phyloP scores from a whole-genome alignment of 2,329 filamentous ascomycete genomes.

The Scedosporium aurantiacum region DNA sequence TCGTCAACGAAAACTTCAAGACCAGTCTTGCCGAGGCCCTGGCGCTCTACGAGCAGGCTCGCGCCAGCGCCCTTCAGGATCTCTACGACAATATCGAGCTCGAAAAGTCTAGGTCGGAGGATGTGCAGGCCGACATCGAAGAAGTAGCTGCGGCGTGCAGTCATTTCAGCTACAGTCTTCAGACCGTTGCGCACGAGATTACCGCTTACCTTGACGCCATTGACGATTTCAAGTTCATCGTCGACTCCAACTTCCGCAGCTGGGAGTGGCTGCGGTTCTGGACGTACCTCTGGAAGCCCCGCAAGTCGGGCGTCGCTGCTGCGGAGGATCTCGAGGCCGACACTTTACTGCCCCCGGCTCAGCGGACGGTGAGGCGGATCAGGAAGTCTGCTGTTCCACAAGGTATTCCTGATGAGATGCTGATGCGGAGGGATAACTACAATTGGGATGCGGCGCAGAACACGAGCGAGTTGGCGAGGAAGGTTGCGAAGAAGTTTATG shows the following conservation, averaged over 20 bases:
- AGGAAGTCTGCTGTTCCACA: slow-evolving; percentile 40
- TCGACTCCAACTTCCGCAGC: slow-evolving; percentile 48
- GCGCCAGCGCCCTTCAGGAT: slow-evolving; percentile 63
- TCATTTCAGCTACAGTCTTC: slow-evolving; percentile 85
- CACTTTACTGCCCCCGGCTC: slow-evolving; percentile 23
- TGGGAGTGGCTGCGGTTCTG: slow-evolving; percentile 89
- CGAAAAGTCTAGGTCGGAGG: slow-evolving; percentile 54
- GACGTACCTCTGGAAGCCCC: slow-evolving; percentile 25
- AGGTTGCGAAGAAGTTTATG: slow-evolving; percentile 34
- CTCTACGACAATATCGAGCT: slow-evolving; percentile 74
- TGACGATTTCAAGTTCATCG: slow-evolving; percentile 69
- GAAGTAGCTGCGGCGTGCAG: slow-evolving; percentile 97
- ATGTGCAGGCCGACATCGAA: slow-evolving; percentile 84
- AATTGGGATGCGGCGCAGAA: slow-evolving; percentile 45
- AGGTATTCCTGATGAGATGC: slow-evolving; percentile 44
- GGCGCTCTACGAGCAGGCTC: slow-evolving; percentile 63
- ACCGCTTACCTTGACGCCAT: slow-evolving; percentile 71
- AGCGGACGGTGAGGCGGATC: slow-evolving; percentile 2
- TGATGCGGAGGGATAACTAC: slow-evolving; percentile 39
- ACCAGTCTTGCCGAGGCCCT: slow-evolving; percentile 73
- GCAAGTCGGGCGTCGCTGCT: slow-evolving; percentile 12
- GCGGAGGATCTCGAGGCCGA: slow-evolving; percentile 31
- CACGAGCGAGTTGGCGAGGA: slow-evolving; percentile 30
- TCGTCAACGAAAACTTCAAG: slow-evolving; percentile 68
- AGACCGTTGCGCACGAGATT: slow-evolving; percentile 86